Percentiles rank a stretch among this genome's conserved stretches.
These are phyloP conservation scores for Acacia melanoxylon DNA, from an alignment of 306 rosid genomes.

Conservation along the genomic window DNA sequence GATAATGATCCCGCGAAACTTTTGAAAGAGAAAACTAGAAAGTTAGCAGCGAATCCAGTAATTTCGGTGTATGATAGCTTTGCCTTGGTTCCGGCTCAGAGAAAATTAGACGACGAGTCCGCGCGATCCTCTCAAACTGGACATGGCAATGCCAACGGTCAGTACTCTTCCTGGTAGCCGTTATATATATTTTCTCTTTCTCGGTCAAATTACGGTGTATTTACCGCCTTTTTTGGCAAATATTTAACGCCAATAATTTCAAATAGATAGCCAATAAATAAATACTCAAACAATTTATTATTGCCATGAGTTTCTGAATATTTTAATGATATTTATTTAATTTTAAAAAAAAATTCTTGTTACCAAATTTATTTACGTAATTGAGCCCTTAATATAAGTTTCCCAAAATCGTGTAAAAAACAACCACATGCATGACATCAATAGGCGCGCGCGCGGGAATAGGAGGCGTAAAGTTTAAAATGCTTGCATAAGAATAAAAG, in stretches of 20 bases:
- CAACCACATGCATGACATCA: not conserved
- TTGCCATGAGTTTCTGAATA: too few relatives aligned
- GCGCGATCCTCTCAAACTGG: conserved; percentile 20
- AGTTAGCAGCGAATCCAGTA: conserved; percentile 31
- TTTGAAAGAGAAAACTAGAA: conserved; percentile 4
- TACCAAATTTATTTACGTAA: too few relatives aligned
- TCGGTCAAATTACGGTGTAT: not conserved
- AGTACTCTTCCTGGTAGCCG: not conserved
- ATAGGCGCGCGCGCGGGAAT: too few relatives aligned
- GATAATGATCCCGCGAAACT: conserved; percentile 38
- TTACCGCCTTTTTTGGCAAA: not conserved
- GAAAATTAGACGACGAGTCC: conserved; percentile 14
- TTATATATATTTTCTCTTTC: not conserved
- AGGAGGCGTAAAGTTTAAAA: not conserved
- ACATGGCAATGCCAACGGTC: not conserved
- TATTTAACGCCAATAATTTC: too few relatives aligned
- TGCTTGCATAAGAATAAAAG: not conserved
- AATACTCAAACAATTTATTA: not conserved
- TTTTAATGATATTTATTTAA: not conserved
- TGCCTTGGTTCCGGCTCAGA: conserved; percentile 5
- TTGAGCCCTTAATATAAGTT: too few relatives aligned
- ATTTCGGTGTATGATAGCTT: conserved; percentile 32
- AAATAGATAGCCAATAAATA: not conserved
- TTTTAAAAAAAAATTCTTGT: too few relatives aligned
- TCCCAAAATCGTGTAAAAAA: not conserved